A percentile compares a stretch with the other conserved stretches of the same genome.
Conservation (phyloP, 129 eudicot species). For the Flaveria trinervia region DNA sequence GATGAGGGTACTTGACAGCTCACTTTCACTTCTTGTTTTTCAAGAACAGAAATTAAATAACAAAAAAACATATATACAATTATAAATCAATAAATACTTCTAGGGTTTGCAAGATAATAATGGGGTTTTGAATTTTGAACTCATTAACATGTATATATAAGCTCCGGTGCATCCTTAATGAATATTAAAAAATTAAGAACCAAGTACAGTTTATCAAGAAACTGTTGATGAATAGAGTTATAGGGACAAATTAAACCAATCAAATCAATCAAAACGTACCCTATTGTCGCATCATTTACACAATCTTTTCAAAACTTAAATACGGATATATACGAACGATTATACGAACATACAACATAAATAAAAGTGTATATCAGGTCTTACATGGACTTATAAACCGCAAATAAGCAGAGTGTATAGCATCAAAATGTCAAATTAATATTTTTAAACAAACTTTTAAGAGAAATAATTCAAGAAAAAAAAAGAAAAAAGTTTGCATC, state of each 20-base stretch:
- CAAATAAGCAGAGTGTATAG: no score
- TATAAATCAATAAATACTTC: neutral
- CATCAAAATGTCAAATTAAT: no score
- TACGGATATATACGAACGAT: no score
- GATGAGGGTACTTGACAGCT: constrained; percentile 22
- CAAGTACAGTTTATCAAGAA: constrained; percentile 18
- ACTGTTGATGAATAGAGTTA: constrained; percentile 36
- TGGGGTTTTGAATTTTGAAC: neutral
- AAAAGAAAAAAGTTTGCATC: constrained; percentile 19
- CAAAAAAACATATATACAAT: neutral
- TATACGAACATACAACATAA: no score
- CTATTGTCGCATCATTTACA: no score
- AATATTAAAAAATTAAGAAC: constrained; percentile 15
- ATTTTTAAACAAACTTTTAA: no score
- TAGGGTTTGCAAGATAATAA: neutral
- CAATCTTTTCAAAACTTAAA: no score
- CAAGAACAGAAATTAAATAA: neutral
- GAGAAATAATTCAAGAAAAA: neutral
- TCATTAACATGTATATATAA: neutral
- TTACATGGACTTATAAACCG: no score
- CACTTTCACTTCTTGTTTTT: neutral
- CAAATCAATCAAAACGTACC: constrained; percentile 34
- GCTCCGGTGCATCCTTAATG: neutral
- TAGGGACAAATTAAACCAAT: constrained; percentile 33
- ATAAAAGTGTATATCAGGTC: no score